Conservation (phyloP, 768 basidiomycete genomes). For the Lactarius sanguifluus region DNA sequence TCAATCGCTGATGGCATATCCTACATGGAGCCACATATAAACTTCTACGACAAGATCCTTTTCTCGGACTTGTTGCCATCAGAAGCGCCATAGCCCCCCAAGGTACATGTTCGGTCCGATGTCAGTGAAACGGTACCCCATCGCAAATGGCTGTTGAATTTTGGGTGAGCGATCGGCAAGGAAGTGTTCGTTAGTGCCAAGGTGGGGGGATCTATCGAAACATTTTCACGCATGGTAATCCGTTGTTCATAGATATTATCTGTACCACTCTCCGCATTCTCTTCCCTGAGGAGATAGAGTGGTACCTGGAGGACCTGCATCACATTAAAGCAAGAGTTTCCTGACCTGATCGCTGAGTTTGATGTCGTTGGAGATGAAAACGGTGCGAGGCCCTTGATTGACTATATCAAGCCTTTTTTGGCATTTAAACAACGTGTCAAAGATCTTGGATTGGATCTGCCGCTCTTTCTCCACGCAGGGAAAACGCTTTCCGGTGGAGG, state of each 20-base stretch:
- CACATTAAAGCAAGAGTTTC: conserved; percentile 68
- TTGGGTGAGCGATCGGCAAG: conserved; percentile 51
- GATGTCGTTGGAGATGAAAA: conserved; percentile 82
- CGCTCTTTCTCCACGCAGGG: conserved; percentile 79
- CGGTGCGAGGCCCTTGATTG: conserved; percentile 52
- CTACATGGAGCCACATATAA: conserved; percentile 67
- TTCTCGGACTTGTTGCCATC: background rate
- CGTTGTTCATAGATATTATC: conserved; percentile 57
- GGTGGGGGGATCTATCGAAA: conserved; percentile 38
- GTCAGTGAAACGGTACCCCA: conserved; percentile 60
- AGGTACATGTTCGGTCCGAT: conserved; percentile 58
- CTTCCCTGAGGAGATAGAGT: conserved; percentile 54
- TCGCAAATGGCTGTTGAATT: conserved; percentile 55
- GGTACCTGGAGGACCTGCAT: conserved; percentile 75
- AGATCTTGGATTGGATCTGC: conserved; percentile 60
- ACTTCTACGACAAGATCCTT: conserved; percentile 52
- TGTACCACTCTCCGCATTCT: conserved; percentile 63
- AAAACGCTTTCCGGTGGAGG: conserved; percentile 80
- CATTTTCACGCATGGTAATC: background rate
- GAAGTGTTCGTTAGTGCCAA: conserved; percentile 66
- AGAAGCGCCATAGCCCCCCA: background rate
- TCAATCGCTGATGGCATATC: conserved; percentile 70
- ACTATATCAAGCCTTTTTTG: conserved; percentile 62
- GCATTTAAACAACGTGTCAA: conserved; percentile 57
- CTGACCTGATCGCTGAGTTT: conserved; percentile 75